These are phyloP conservation scores for Candolleomyces eurysporus DNA, from an alignment of 768 basidiomycete species.

Conservation along the genomic window DNA sequence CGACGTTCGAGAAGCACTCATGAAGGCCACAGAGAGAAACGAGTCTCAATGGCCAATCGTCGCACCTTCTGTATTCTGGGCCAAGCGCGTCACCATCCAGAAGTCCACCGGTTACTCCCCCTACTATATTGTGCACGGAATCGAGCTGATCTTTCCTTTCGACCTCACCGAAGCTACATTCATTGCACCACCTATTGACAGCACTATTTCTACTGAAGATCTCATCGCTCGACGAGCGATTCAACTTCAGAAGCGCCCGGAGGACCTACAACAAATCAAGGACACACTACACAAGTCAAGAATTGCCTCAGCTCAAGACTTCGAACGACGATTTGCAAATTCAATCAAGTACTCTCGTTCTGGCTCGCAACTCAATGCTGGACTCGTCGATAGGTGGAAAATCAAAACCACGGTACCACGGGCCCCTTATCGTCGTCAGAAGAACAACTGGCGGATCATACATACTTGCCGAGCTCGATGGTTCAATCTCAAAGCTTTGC, in stretches of 20 bases:
- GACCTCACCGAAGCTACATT: constrained; percentile 22
- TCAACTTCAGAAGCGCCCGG: constrained; percentile 21
- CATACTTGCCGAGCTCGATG: constrained; percentile 28
- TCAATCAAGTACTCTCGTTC: constrained; percentile 24
- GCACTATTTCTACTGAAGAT: constrained; percentile 13
- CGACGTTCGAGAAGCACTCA: constrained; percentile 24
- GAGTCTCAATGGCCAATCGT: constrained; percentile 28
- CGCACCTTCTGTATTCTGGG: constrained; percentile 27
- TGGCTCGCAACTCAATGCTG: constrained; percentile 31
- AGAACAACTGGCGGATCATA: constrained; percentile 28
- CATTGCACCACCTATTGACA: constrained; percentile 1
- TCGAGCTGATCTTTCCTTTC: constrained; percentile 31
- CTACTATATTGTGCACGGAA: constrained; percentile 29
- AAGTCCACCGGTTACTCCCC: constrained; percentile 31
- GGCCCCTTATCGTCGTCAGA: constrained; percentile 33
- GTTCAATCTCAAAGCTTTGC: constrained; percentile 18
- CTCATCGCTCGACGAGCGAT: constrained; percentile 18
- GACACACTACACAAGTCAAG: constrained; percentile 14
- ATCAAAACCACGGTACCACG: constrained; percentile 32
- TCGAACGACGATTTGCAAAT: constrained; percentile 17
- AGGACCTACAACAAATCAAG: constrained; percentile 18
- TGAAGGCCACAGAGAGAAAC: constrained; percentile 29
- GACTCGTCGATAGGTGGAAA: constrained; percentile 29
- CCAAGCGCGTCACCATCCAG: constrained; percentile 28
- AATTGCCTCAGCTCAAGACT: constrained; percentile 14